phyloP scores from a whole-genome alignment of 2,329 filamentous ascomycete species.

The Aureobasidium melanogenum region DNA sequence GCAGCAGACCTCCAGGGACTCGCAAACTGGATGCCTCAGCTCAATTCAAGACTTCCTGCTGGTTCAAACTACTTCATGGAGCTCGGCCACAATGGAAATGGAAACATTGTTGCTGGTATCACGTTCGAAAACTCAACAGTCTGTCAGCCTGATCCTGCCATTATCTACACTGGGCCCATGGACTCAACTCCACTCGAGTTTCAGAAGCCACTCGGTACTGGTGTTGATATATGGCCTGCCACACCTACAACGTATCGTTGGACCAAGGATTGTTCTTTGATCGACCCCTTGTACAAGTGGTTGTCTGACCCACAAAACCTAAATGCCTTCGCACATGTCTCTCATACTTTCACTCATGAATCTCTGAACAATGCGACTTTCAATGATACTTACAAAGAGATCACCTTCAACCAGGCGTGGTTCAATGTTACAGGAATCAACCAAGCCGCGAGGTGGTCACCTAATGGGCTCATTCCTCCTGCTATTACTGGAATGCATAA shows the following conservation, averaged over 20 bases:
- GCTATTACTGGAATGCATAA: conserved; percentile 57
- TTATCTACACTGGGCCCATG: conserved; percentile 31
- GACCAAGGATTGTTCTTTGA: conserved; percentile 40
- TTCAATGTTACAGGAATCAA: conserved; percentile 44
- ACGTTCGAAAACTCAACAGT: conserved; percentile 15
- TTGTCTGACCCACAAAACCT: conserved; percentile 41
- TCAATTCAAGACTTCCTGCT: conserved; percentile 41
- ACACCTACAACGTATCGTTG: conserved; percentile 39
- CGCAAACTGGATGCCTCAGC: conserved; percentile 32
- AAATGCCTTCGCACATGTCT: conserved; percentile 49
- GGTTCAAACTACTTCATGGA: conserved; percentile 47
- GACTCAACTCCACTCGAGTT: conserved; percentile 37
- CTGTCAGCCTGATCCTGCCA: conserved; percentile 27
- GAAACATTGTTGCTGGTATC: conserved; percentile 36
- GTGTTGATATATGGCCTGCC: conserved; percentile 30
- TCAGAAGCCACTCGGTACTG: conserved; percentile 33
- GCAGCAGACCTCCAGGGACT: conserved; percentile 40
- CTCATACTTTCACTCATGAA: conserved; percentile 54
- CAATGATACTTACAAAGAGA: conserved; percentile 47
- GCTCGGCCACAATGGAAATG: conserved; percentile 49
- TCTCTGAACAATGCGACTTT: conserved; percentile 54
- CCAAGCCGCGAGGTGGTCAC: conserved; percentile 39
- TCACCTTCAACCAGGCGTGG: conserved; percentile 53
- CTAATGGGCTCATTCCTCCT: conserved; percentile 50
- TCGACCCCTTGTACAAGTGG: conserved; percentile 47